phyloP scores from a whole-genome alignment of 2,329 filamentous ascomycete species.

The Stagonosporopsis rhizophila region DNA sequence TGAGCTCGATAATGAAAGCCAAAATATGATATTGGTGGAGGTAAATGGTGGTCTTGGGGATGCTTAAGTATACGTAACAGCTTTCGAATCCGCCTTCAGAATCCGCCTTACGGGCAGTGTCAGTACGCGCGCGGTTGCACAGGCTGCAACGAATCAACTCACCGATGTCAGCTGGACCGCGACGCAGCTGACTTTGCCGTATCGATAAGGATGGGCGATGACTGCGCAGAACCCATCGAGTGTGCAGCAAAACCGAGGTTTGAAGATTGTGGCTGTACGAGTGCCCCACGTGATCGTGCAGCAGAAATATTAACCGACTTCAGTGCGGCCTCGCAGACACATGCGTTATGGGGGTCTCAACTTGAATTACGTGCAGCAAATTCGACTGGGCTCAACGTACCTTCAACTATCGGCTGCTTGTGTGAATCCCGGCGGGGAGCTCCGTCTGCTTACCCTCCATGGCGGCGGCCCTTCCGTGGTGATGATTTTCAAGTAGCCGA shows the following conservation, averaged over 20 bases:
- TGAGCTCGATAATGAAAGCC: not conserved
- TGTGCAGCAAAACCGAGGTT: not conserved
- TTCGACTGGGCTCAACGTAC: not conserved
- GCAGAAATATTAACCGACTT: no score
- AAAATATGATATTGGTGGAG: not conserved
- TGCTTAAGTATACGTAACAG: not conserved
- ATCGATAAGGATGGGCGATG: not conserved
- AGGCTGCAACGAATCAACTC: not conserved
- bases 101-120: not conserved
- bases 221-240: not conserved
- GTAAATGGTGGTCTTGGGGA: not conserved
- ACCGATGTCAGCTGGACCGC: not conserved
- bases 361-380: not conserved
- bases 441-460: not conserved
- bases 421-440: not conserved
- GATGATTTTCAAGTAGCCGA: not conserved
- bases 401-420: not conserved
- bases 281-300: no score
- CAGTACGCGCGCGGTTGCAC: not conserved
- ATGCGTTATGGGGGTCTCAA: not conserved
- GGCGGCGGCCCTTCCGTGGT: not conserved
- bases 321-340: not conserved
- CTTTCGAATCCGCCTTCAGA: not conserved
- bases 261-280: not conserved
- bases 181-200: not conserved